Percentiles rank a stretch among this genome's conserved stretches.
Conservation (phyloP, 768 basidiomycete genomes). For the Auricularia sp. region DNA sequence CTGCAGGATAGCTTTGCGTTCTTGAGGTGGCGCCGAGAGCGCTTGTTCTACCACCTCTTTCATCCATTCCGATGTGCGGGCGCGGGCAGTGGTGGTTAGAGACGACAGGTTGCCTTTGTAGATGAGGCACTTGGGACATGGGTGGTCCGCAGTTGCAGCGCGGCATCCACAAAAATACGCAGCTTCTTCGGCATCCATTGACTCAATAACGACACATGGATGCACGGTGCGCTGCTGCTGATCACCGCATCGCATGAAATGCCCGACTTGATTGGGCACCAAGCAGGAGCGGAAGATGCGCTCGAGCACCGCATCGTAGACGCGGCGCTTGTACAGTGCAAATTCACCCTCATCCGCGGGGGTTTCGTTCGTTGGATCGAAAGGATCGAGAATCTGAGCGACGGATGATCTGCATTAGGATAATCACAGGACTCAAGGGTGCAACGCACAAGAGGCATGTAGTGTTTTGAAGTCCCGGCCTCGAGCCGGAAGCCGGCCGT, state of each 20-base stretch:
- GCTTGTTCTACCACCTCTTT: constrained; percentile 11
- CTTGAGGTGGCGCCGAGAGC: constrained; percentile 6
- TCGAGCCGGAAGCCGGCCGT: no score
- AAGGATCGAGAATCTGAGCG: no score
- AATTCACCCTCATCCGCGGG: constrained; percentile 14
- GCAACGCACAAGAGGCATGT: constrained; percentile 18
- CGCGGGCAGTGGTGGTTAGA: constrained; percentile 9
- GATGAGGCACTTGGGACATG: constrained; percentile 25
- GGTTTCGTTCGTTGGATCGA: constrained; percentile 13
- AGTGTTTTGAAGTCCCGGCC: no score
- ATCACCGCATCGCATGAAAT: constrained; percentile 19
- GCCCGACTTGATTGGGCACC: constrained; percentile 16
- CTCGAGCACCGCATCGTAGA: constrained; percentile 22
- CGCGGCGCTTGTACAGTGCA: constrained; percentile 20
- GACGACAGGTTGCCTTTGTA: constrained; percentile 14
- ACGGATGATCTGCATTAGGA: neutral
- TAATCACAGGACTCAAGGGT: neutral
- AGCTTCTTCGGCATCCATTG: constrained; percentile 25
- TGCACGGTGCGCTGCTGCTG: constrained; percentile 14
- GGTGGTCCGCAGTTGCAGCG: constrained; percentile 18
- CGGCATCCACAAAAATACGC: constrained; percentile 17
- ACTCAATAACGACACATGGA: constrained; percentile 21
- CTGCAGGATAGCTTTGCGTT: constrained; percentile 14
- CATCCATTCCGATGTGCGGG: constrained; percentile 16
- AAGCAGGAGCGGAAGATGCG: constrained; percentile 15